A percentile compares a stretch with the other conserved stretches of the same genome.
These are phyloP conservation scores for Zasmidium angulare DNA, from an alignment of 2,329 filamentous ascomycete genomes.

Conservation along the genomic window DNA sequence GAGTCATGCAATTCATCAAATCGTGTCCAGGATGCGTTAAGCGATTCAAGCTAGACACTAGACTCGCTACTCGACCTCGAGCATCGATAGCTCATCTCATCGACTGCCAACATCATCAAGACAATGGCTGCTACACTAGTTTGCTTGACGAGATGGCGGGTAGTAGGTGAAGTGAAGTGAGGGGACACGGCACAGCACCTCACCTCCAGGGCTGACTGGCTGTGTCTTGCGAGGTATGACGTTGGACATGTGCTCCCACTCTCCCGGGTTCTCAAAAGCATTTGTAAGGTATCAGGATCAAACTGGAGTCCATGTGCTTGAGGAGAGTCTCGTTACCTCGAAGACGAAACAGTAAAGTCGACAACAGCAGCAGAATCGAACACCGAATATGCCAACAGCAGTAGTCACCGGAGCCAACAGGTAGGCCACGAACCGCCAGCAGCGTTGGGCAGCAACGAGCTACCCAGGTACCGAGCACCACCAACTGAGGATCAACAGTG, in stretches of 20 bases:
- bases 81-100: too few species aligned
- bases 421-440: not conserved
- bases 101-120: too few species aligned
- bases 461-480: not conserved
- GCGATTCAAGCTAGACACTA: too few species aligned
- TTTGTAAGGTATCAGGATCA: not conserved
- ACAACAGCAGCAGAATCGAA: not conserved
- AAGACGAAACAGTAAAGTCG: not conserved
- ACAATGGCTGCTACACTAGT: too few species aligned
- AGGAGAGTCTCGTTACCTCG: not conserved
- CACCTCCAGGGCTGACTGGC: not conserved
- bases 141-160: not conserved
- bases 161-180: not conserved
- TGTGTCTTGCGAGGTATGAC: not conserved
- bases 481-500: constrained; percentile 6
- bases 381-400: constrained; percentile 20
- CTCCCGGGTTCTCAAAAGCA: not conserved
- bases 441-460: not conserved
- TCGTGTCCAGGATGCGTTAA: too few species aligned
- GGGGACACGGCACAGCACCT: not conserved
- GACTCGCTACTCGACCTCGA: too few species aligned
- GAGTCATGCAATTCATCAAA: too few species aligned
- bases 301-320: not conserved
- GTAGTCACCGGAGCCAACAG: constrained; percentile 25
- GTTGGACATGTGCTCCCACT: not conserved